Conservation (phyloP, 768 basidiomycete species). For the Mrakia frigida region DNA sequence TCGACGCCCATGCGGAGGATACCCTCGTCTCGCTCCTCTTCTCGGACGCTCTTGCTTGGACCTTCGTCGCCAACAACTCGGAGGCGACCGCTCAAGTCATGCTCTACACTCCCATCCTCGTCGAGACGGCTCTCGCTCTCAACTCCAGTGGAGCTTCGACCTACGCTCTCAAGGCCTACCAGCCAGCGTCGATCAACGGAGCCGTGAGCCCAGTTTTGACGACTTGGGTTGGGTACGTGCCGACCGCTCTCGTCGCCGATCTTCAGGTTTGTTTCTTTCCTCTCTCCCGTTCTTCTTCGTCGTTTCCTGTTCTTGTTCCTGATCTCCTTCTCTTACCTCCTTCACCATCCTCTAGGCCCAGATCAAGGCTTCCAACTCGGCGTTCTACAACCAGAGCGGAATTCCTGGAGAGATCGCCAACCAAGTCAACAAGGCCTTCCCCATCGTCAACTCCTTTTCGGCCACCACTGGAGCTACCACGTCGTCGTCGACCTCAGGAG, state of each 20-base stretch:
- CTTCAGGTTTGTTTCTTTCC: slow-evolving; percentile 20
- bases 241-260: slow-evolving; percentile 16
- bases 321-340: too few relatives aligned
- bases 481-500: not conserved
- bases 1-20: slow-evolving; percentile 1
- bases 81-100: slow-evolving; percentile 32
- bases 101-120: slow-evolving; percentile 26
- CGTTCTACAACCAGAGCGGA: slow-evolving; percentile 31
- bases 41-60: slow-evolving; percentile 18
- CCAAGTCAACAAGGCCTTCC: slow-evolving; percentile 25
- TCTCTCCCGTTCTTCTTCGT: not conserved
- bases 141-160: slow-evolving; percentile 18
- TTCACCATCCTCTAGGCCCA: slow-evolving; percentile 12
- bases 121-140: slow-evolving; percentile 21
- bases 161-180: slow-evolving; percentile 30
- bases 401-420: slow-evolving; percentile 29
- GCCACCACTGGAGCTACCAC: not conserved
- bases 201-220: slow-evolving; percentile 11
- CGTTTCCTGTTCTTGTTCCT: not conserved
- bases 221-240: slow-evolving; percentile 27
- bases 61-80: slow-evolving; percentile 29
- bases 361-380: slow-evolving; percentile 29
- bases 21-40: slow-evolving; percentile 27
- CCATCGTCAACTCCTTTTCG: slow-evolving; percentile 7
- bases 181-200: slow-evolving; percentile 26